phyloP scores from a whole-genome alignment of 2,329 filamentous ascomycete genomes.

The Fusarium globosum region DNA sequence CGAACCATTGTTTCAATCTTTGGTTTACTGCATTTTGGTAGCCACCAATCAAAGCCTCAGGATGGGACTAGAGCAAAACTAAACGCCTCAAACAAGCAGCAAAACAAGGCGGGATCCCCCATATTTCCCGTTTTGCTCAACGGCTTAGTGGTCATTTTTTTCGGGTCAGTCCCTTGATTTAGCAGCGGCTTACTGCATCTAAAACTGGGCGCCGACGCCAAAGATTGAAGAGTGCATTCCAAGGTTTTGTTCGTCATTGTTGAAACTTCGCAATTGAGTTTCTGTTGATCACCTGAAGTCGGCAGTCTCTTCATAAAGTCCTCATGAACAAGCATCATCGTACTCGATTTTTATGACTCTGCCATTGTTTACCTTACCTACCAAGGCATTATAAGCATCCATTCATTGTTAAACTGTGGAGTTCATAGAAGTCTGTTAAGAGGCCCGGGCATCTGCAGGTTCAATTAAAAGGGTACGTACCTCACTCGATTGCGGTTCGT shows the following conservation, averaged over 20 bases:
- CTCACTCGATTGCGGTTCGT: constrained; percentile 3
- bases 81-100: constrained; percentile 22
- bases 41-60: constrained; percentile 22
- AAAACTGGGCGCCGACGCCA: constrained; percentile 10
- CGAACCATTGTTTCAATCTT: constrained; percentile 30
- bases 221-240: constrained; percentile 18
- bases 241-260: background rate
- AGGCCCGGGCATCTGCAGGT: constrained; percentile 5
- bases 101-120: constrained; percentile 31
- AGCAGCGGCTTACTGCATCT: constrained; percentile 18
- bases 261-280: constrained; percentile 5
- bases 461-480: constrained; percentile 40
- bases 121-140: constrained; percentile 34
- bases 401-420: background rate
- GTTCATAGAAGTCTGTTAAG: constrained; percentile 19
- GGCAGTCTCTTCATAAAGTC: background rate
- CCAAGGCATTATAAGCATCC: background rate
- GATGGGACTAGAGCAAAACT: background rate
- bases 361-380: background rate
- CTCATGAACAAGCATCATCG: background rate
- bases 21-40: background rate
- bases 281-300: background rate
- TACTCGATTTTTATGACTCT: background rate
- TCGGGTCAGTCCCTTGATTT: constrained; percentile 7
- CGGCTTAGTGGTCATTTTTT: constrained; percentile 10